phyloP scores from a whole-genome alignment of 179 eudicot genomes.

The Nepenthes alata region DNA sequence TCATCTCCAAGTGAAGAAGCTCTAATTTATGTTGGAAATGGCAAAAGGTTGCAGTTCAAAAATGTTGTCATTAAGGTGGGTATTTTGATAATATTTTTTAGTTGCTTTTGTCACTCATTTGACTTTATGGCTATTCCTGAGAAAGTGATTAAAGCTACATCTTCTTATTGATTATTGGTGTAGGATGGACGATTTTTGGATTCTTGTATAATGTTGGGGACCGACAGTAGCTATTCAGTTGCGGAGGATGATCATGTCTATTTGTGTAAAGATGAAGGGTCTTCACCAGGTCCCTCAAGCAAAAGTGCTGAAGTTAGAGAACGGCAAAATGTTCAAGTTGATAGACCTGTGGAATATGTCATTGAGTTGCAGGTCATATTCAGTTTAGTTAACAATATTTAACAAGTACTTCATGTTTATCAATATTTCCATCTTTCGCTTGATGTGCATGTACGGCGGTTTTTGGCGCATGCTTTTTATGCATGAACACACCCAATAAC shows the following conservation, averaged over 20 bases:
- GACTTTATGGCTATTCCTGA: background rate
- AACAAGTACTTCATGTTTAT: no score
- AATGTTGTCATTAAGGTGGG: slow-evolving; percentile 68
- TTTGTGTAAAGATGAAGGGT: slow-evolving; percentile 34
- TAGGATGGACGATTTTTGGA: slow-evolving; percentile 83
- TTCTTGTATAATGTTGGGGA: slow-evolving; percentile 67
- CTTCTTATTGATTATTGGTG: slow-evolving; percentile 12
- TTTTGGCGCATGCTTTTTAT: no score
- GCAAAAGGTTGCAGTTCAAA: slow-evolving; percentile 68
- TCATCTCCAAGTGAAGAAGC: slow-evolving; percentile 56
- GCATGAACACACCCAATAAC: no score
- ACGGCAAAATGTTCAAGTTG: slow-evolving; percentile 28
- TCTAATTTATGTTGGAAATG: slow-evolving; percentile 65
- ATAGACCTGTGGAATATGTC: slow-evolving; percentile 38
- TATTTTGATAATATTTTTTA: background rate
- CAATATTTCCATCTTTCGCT: no score
- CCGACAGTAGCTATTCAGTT: slow-evolving; percentile 74
- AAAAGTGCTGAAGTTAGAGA: slow-evolving; percentile 16
- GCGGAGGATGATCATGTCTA: slow-evolving; percentile 57
- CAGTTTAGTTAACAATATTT: background rate
- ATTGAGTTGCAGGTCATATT: slow-evolving; percentile 71
- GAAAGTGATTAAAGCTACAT: background rate
- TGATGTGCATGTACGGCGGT: no score
- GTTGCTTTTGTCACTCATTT: background rate
- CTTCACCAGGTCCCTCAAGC: slow-evolving; percentile 17